Evolutionary conservation across 805 yeast genomes (phyloP).

Genomic region (Cyberlindnera japonica): DNA sequence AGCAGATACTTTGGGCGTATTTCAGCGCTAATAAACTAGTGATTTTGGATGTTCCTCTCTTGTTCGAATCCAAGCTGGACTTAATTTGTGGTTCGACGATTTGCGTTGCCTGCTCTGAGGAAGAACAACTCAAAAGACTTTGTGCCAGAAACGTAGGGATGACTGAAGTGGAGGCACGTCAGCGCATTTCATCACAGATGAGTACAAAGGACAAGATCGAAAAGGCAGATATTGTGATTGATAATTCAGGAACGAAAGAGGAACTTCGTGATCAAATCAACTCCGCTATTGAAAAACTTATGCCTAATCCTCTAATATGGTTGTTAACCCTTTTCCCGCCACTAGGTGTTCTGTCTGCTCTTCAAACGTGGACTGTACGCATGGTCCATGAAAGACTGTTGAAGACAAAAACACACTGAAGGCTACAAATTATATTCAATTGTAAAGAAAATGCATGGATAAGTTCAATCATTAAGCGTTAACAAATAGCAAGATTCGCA

Average conservation of each 20-base stretch:
- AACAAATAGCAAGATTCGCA: too few species aligned
- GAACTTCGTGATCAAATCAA: slow-evolving; percentile 44
- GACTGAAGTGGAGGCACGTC: slow-evolving; percentile 58
- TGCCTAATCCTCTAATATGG: slow-evolving; percentile 35
- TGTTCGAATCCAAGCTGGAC: slow-evolving; percentile 78
- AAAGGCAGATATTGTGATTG: slow-evolving; percentile 63
- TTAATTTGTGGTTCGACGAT: slow-evolving; percentile 65
- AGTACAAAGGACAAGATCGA: slow-evolving; percentile 50
- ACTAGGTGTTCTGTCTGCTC: slow-evolving; percentile 29
- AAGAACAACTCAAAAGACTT: slow-evolving; percentile 61
- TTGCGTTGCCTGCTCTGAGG: slow-evolving; percentile 59
- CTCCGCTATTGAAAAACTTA: slow-evolving; percentile 32
- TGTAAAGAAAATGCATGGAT: too few species aligned
- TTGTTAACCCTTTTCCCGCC: slow-evolving; percentile 40
- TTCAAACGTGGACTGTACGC: slow-evolving; percentile 9
- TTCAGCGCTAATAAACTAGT: slow-evolving; percentile 50
- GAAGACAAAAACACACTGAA: slow-evolving; percentile 1
- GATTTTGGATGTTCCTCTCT: slow-evolving; percentile 82
- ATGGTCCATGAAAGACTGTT: slow-evolving; percentile 5
- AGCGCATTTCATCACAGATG: slow-evolving; percentile 79
- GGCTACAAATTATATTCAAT: too few species aligned
- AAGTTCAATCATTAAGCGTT: too few species aligned
- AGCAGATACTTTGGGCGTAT: slow-evolving; percentile 56
- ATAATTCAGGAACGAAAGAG: slow-evolving; percentile 50
- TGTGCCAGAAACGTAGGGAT: slow-evolving; percentile 64